Evolutionary conservation across 129 eudicot genomes (phyloP).

Genomic region (Gnaphalium uliginosum): DNA sequence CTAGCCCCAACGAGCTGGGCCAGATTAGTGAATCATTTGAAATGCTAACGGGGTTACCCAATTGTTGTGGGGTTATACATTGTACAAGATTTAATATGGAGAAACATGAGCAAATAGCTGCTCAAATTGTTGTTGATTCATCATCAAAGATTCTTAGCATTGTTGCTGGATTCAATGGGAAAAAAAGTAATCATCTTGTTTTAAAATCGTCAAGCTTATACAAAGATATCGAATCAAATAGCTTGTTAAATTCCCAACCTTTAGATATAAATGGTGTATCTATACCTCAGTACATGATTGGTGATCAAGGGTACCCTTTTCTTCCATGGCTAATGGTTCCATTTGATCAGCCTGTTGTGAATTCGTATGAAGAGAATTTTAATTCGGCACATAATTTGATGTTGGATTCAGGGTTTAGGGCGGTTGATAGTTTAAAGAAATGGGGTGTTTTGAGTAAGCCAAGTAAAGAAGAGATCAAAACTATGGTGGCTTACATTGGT

Average conservation of each 20-base stretch:
- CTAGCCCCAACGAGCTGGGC: constrained; percentile 46
- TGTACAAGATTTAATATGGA: constrained; percentile 45
- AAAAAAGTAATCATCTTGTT: constrained; percentile 44
- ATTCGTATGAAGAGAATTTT: constrained; percentile 53
- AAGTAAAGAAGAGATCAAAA: constrained; percentile 52
- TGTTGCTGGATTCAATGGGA: constrained; percentile 63
- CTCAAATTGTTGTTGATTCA: constrained; percentile 73
- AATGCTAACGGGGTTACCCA: constrained; percentile 58
- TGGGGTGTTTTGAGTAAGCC: constrained; percentile 80
- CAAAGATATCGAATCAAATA: constrained; percentile 54
- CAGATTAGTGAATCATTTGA: constrained; percentile 45
- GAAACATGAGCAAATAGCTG: constrained; percentile 36
- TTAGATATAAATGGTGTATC: constrained; percentile 45
- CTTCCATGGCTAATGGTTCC: constrained; percentile 78
- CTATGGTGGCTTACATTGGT: constrained; percentile 72
- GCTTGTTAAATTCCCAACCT: constrained; percentile 38
- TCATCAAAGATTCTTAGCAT: constrained; percentile 69
- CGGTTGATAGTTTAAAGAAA: constrained; percentile 71
- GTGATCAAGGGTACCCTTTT: constrained; percentile 54
- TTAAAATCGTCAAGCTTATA: constrained; percentile 57
- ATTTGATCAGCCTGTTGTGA: constrained; percentile 44
- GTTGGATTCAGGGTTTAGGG: constrained; percentile 39
- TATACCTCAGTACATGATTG: constrained; percentile 73
- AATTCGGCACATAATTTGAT: constrained; percentile 39
- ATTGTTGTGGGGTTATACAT: constrained; percentile 76